These are phyloP conservation scores for Sarocladium strictum DNA, from an alignment of 2,329 filamentous ascomycete species.

Conservation along the genomic window DNA sequence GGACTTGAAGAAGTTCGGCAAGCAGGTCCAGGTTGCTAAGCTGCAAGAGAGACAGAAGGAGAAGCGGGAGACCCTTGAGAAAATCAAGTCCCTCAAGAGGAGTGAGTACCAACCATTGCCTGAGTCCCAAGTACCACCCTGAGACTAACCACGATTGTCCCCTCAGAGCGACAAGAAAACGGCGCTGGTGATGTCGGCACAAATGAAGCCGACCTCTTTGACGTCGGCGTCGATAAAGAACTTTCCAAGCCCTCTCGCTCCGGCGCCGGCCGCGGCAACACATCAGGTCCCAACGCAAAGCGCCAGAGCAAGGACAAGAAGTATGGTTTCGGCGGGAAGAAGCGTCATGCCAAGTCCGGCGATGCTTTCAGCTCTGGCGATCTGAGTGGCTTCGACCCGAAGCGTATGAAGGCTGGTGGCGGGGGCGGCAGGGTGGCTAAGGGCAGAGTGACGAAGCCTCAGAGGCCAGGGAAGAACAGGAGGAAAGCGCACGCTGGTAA, in stretches of 20 bases:
- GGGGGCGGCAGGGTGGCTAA: slow-evolving; percentile 30
- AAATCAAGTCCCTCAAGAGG: slow-evolving; percentile 91
- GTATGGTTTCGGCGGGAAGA: slow-evolving; percentile 95
- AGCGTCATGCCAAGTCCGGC: slow-evolving; percentile 83
- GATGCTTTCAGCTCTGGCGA: slow-evolving; percentile 81
- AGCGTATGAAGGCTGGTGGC: slow-evolving; percentile 64
- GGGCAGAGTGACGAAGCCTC: slow-evolving; percentile 15
- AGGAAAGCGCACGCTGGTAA: slow-evolving; percentile 32
- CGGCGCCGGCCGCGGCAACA: slow-evolving; percentile 30
- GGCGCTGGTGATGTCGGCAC: slow-evolving; percentile 52
- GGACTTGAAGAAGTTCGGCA: slow-evolving; percentile 98
- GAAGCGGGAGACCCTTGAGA: slow-evolving; percentile 89
- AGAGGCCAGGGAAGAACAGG: slow-evolving; percentile 45
- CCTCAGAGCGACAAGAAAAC: slow-evolving; percentile 75
- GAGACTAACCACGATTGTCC: slow-evolving; percentile 14
- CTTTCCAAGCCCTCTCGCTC: slow-evolving; percentile 34
- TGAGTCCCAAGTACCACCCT: slow-evolving; percentile 13
- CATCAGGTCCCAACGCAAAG: slow-evolving; percentile 54
- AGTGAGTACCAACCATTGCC: slow-evolving; percentile 56
- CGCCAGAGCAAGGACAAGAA: slow-evolving; percentile 92
- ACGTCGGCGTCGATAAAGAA: slow-evolving; percentile 75
- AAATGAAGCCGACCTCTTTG: slow-evolving; percentile 83
- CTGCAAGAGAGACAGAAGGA: slow-evolving; percentile 88
- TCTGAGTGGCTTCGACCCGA: slow-evolving; percentile 70
- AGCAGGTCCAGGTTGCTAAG: slow-evolving; percentile 95